These are phyloP conservation scores for Nepenthes gracilis DNA, from an alignment of 148 eudicot species.

Conservation along the genomic window DNA sequence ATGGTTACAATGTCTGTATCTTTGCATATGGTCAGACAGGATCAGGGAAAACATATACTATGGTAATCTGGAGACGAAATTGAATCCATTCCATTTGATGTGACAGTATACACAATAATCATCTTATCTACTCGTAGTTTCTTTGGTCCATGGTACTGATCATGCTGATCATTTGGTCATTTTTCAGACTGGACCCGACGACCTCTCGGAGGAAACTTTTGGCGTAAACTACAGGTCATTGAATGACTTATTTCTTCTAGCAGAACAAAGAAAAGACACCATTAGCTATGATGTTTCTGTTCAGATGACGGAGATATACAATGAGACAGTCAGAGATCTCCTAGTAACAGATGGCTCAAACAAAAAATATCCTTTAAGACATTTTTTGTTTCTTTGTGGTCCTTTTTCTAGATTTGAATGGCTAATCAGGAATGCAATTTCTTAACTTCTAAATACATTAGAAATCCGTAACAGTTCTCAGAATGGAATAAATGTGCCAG, in stretches of 20 bases:
- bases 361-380: slow-evolving; percentile 69
- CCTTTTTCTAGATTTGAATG: background rate
- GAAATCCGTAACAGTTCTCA: slow-evolving; percentile 27
- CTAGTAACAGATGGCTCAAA: slow-evolving; percentile 51
- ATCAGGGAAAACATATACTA: slow-evolving; percentile 88
- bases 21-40: slow-evolving; percentile 99
- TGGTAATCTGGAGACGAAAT: slow-evolving; percentile 35
- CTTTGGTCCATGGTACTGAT: background rate
- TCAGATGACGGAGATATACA: slow-evolving; percentile 96
- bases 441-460: slow-evolving; percentile 26
- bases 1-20: slow-evolving; percentile 94
- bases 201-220: slow-evolving; percentile 53
- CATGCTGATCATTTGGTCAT: slow-evolving; percentile 5
- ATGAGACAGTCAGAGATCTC: slow-evolving; percentile 95
- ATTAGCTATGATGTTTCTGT: slow-evolving; percentile 64
- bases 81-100: background rate
- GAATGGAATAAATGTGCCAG: slow-evolving; percentile 41
- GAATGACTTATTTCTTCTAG: slow-evolving; percentile 64
- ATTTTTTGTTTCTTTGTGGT: background rate
- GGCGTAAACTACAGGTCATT: slow-evolving; percentile 92
- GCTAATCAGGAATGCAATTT: slow-evolving; percentile 6
- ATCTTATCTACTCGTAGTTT: background rate
- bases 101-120: background rate
- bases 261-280: slow-evolving; percentile 66
- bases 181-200: slow-evolving; percentile 72